These are phyloP conservation scores for Plasmodium malariae DNA, from an alignment of 169 alveolate genomes.

Conservation along the genomic window DNA sequence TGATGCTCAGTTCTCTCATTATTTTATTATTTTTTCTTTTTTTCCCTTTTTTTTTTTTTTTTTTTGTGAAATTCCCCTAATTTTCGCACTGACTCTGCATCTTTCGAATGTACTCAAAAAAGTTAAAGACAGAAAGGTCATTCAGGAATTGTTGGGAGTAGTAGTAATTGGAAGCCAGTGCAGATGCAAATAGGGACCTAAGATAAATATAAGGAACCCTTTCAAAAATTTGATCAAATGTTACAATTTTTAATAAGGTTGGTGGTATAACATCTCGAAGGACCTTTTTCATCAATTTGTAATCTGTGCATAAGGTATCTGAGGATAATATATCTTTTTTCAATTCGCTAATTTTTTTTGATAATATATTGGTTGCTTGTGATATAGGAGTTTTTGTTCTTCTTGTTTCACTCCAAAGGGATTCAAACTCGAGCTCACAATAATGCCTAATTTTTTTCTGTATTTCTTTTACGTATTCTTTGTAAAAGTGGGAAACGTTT, in stretches of 20 bases:
- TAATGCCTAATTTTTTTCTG: slow-evolving; percentile 79
- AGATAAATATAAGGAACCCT: slow-evolving; percentile 86
- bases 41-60: not conserved
- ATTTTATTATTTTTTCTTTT: not conserved
- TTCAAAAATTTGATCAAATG: slow-evolving; percentile 80
- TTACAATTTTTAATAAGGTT: slow-evolving; percentile 78
- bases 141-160: slow-evolving; percentile 84
- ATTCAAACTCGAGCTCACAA: slow-evolving; percentile 82
- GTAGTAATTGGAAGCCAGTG: slow-evolving; percentile 87
- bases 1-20: not conserved
- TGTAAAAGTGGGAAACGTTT: slow-evolving; percentile 74
- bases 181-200: slow-evolving; percentile 85
- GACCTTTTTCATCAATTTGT: slow-evolving; percentile 58
- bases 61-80: not conserved
- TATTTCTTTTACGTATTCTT: slow-evolving; percentile 83
- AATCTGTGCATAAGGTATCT: slow-evolving; percentile 83
- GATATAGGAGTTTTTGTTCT: slow-evolving; percentile 87
- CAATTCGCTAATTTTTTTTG: slow-evolving; percentile 85
- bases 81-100: slow-evolving; percentile 47
- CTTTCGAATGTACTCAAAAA: slow-evolving; percentile 83
- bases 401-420: slow-evolving; percentile 84
- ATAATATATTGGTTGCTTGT: slow-evolving; percentile 86
- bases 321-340: slow-evolving; percentile 81
- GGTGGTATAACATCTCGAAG: slow-evolving; percentile 80
- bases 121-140: slow-evolving; percentile 87